Conservation (phyloP, 345 rosid genomes). For the Populus davidiana region DNA sequence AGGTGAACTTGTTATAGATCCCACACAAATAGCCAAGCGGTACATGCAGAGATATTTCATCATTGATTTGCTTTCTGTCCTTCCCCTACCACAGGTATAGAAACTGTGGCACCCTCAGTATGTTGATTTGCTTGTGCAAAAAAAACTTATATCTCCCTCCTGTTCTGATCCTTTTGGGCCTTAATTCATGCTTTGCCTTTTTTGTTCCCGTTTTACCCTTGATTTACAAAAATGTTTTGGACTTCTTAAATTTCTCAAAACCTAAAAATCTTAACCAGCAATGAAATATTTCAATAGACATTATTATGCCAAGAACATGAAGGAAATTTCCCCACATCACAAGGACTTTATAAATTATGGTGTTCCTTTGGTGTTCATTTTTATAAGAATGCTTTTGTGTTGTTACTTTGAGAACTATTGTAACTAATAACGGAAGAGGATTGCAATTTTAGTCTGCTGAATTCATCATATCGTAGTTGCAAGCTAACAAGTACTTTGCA, state of each 20-base stretch:
- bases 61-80: slow-evolving; percentile 76
- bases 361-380: neutral
- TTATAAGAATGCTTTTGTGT: neutral
- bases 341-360: neutral
- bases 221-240: no score
- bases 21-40: slow-evolving; percentile 83
- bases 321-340: no score
- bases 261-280: no score
- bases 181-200: neutral
- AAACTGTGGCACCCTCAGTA: neutral
- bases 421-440: no score
- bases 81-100: slow-evolving; percentile 91
- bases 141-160: neutral
- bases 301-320: no score
- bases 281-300: no score
- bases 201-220: neutral
- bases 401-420: neutral
- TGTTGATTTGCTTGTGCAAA: slow-evolving; percentile 1
- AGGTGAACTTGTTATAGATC: slow-evolving; percentile 92
- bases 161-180: neutral
- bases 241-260: no score
- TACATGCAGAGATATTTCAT: slow-evolving; percentile 73
- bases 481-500: neutral
- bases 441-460: neutral
- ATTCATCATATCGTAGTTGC: no score